These are phyloP conservation scores for Tylopilus vinaceipallidus DNA, from an alignment of 768 basidiomycete genomes.

Conservation along the genomic window DNA sequence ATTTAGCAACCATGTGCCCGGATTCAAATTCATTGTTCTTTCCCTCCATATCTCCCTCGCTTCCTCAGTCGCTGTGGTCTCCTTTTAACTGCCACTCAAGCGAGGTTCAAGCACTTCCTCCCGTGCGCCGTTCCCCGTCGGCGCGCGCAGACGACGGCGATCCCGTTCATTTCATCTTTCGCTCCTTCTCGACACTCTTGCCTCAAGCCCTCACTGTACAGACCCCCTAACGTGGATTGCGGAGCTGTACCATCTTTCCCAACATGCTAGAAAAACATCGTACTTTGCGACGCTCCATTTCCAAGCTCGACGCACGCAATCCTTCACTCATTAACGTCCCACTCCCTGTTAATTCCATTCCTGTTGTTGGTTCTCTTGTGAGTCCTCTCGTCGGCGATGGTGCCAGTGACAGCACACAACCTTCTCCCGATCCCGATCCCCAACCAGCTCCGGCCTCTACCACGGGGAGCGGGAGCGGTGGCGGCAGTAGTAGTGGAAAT, in stretches of 20 bases:
- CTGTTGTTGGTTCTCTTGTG: constrained; percentile 39
- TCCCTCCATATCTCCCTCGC: constrained; percentile 10
- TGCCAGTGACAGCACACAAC: not conserved
- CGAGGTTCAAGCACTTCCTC: not conserved
- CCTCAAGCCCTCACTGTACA: not conserved
- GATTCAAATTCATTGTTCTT: constrained; percentile 4
- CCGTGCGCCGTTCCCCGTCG: constrained; percentile 5
- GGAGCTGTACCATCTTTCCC: constrained; percentile 5
- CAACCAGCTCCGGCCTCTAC: constrained; percentile 1
- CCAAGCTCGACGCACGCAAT: constrained; percentile 34
- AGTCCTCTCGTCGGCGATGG: constrained; percentile 33
- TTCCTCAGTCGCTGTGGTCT: not conserved
- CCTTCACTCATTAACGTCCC: constrained; percentile 40
- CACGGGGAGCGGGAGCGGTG: not conserved
- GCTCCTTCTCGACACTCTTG: constrained; percentile 14
- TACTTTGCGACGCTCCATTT: constrained; percentile 7
- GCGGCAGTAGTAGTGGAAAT: not conserved
- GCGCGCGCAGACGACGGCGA: constrained; percentile 12
- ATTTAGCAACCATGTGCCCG: constrained; percentile 8
- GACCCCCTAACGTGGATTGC: not conserved
- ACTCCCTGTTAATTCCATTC: constrained; percentile 31
- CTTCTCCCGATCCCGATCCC: constrained; percentile 3
- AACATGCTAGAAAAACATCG: constrained; percentile 21
- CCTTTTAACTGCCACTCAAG: constrained; percentile 4
- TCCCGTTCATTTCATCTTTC: constrained; percentile 24